phyloP scores from a whole-genome alignment of 306 rosid genomes.

The Urtica urens region DNA sequence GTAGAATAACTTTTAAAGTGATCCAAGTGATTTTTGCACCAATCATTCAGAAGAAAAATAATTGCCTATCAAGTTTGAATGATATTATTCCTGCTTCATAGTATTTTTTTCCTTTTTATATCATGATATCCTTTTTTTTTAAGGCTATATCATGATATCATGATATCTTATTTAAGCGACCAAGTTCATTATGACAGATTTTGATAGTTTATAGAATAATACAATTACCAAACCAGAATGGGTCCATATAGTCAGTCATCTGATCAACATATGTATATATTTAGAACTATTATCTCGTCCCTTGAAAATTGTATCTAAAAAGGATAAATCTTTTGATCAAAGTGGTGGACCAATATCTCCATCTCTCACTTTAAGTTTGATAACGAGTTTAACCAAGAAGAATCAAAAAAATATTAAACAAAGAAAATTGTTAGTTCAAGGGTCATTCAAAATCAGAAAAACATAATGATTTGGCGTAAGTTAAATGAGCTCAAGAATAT shows the following conservation, averaged over 20 bases:
- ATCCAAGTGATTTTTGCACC: conserved; percentile 1
- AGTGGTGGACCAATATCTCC: conserved; percentile 15
- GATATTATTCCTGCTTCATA: neutral
- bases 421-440: conserved; percentile 33
- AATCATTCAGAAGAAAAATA: neutral
- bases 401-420: too few relatives aligned
- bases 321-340: neutral
- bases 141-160: neutral
- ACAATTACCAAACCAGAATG: conserved; percentile 2
- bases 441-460: conserved; percentile 28
- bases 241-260: neutral
- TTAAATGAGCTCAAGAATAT: conserved; percentile 21
- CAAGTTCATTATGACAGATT: conserved; percentile 3
- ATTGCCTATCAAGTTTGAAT: too few relatives aligned
- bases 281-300: neutral
- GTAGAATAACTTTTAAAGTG: neutral
- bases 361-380: conserved; percentile 12
- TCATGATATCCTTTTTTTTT: neutral
- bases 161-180: neutral
- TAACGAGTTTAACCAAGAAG: conserved; percentile 18
- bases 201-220: conserved; percentile 7
- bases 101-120: neutral
- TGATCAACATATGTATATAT: neutral
- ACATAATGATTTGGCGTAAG: conserved; percentile 19
- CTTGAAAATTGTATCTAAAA: neutral